Conservation (phyloP, 2,329 filamentous ascomycete species). For the Ophiostoma australiae region DNA sequence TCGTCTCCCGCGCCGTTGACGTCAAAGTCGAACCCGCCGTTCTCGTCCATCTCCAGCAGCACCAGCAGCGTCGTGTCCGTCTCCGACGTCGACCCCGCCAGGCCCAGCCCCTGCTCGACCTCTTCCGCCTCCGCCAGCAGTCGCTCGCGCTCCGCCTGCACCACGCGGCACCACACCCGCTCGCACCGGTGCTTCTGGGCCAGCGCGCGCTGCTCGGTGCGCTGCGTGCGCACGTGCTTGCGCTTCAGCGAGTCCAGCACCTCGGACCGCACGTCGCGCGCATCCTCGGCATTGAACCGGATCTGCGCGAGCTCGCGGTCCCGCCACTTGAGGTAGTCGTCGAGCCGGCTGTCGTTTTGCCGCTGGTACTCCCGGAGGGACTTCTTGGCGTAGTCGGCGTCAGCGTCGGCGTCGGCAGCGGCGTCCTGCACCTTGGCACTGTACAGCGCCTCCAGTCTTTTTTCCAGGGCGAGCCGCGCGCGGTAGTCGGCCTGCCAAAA, state of each 20-base stretch:
- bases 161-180: constrained; percentile 43
- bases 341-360: constrained; percentile 41
- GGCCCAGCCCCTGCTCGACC: constrained; percentile 34
- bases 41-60: constrained; percentile 24
- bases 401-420: constrained; percentile 33
- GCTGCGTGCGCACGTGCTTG: constrained; percentile 31
- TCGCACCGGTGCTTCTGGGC: constrained; percentile 40
- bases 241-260: constrained; percentile 40
- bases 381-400: constrained; percentile 30
- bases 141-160: constrained; percentile 42
- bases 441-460: constrained; percentile 43
- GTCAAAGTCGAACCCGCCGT: background rate
- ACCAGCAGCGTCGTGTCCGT: constrained; percentile 24
- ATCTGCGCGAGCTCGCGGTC: constrained; percentile 39
- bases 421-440: constrained; percentile 23
- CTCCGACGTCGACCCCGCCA: constrained; percentile 36
- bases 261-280: constrained; percentile 40
- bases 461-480: constrained; percentile 40
- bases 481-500: constrained; percentile 40
- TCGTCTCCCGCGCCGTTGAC: constrained; percentile 32
- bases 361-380: constrained; percentile 32
- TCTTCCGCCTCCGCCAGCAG: constrained; percentile 41
- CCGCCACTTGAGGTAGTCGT: constrained; percentile 38
- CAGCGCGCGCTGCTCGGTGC: constrained; percentile 34
- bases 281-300: constrained; percentile 37